Base-by-base conservation (phyloP, 2,329 filamentous ascomycete species). In the Ceratocystis lukuohia region DNA sequence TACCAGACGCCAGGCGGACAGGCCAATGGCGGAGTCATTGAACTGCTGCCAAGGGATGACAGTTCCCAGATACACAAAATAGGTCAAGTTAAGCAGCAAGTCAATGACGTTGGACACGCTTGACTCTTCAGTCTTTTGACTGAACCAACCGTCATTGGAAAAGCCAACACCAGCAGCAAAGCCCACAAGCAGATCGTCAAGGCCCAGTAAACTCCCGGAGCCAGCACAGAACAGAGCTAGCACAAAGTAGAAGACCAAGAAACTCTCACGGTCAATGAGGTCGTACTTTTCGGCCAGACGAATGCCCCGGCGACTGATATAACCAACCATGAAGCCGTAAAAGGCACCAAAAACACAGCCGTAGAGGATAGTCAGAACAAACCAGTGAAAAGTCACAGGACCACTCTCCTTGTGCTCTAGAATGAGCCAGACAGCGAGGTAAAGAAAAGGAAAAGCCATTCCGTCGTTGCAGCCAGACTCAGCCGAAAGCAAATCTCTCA, bases 81-180 rank as follows among this genome's bases (percentile, higher is more conserved):
- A 99, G 2, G 93, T 84, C 85, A 99, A 83, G 76, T 99, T 99
- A 78, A 99, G 86, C 69, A 99, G 80, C 74, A 99, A 77, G 80
- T 99, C 94, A 73, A 99, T 99, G 74, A 99, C 94, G 84, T 99
- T 97, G 75, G 93, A 97, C 8, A 99, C 94, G 74, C 97, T 94
- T 0, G 94, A 93, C 76, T 99, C 94, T 74, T 99, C 94, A 0
- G 94, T 99, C 80, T 96, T 96, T 73, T 96, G 89, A 17, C 89
- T 89, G 72, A 99, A 99, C 94, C 94, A 99, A 70, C 94, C 94
- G 73, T 99, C 94, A 75, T 99, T 99, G 71, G 92, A 96, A 79
- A 99, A 99, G 65, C 94, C 94, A n/a, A 99, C 94, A 67, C 94
- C 94, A 66, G 89, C 91, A 15, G 93, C 87, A 72, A 99, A 99